phyloP scores from a whole-genome alignment of 176 grass and related monocot species.

The Oryza brachyantha region DNA sequence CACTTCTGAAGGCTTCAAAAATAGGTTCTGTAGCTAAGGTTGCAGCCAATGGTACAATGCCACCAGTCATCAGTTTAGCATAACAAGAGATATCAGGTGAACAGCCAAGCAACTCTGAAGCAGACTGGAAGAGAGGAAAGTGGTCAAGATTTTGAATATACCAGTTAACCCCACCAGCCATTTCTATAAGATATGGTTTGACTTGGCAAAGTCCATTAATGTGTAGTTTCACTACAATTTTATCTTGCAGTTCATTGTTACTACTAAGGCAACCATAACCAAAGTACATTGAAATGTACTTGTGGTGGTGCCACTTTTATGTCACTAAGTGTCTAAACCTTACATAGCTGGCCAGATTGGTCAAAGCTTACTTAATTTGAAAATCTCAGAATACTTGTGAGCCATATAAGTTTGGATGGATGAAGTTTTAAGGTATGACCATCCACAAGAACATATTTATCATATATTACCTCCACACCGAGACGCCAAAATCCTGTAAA shows the following conservation, averaged over 20 bases:
- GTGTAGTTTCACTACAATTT: neutral
- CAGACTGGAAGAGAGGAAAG: conserved; percentile 51
- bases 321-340: neutral
- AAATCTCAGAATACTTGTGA: neutral
- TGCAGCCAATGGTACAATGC: conserved; percentile 75
- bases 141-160: conserved; percentile 6
- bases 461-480: conserved; percentile 60
- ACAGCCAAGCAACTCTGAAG: conserved; percentile 78
- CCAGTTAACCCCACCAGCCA: neutral
- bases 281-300: neutral
- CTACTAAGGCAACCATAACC: neutral
- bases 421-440: neutral
- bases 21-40: conserved; percentile 77
- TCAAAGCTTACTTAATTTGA: neutral
- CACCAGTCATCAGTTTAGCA: conserved; percentile 95
- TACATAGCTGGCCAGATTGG: neutral
- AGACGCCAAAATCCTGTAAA: conserved; percentile 94
- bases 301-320: neutral
- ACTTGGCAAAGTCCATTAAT: neutral
- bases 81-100: conserved; percentile 87
- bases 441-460: neutral
- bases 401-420: neutral
- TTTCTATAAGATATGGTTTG: neutral
- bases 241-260: neutral
- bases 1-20: conserved; percentile 80